These are phyloP conservation scores for Penicillium paradoxum DNA, from an alignment of 495 filamentous ascomycete genomes.

Conservation along the genomic window DNA sequence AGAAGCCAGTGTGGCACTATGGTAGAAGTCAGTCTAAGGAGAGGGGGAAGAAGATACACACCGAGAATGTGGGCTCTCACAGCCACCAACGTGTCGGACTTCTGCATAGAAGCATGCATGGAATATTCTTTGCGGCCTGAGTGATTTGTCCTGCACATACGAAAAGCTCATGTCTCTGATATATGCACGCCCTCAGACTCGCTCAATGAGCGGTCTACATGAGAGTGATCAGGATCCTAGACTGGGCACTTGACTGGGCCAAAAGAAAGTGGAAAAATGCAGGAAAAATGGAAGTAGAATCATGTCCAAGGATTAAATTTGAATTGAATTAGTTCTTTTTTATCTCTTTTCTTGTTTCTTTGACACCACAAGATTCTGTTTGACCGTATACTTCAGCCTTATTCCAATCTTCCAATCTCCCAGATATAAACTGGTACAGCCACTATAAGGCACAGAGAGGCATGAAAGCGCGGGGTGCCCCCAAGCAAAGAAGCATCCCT, in stretches of 20 bases:
- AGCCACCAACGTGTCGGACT: constrained; percentile 22
- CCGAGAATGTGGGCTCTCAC: constrained; percentile 8
- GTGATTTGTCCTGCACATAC: not conserved
- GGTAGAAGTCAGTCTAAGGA: constrained; percentile 3
- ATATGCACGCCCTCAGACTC: not conserved
- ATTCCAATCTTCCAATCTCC: not conserved
- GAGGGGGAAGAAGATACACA: constrained; percentile 1
- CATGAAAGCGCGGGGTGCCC: not conserved
- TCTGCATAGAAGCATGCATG: constrained; percentile 40
- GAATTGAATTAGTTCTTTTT: not conserved
- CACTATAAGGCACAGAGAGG: not conserved
- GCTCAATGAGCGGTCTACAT: constrained; percentile 10
- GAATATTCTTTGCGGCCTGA: constrained; percentile 31
- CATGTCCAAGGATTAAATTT: not conserved
- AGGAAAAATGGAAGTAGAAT: not conserved
- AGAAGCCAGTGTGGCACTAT: constrained; percentile 13
- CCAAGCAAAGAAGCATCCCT: not conserved
- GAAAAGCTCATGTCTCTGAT: constrained; percentile 2
- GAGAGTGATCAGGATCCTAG: not conserved
- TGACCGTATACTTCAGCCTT: not conserved
- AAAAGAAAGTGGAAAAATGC: not conserved
- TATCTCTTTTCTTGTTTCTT: not conserved
- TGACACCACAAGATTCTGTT: not conserved
- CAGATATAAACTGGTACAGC: not conserved
- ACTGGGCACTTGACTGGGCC: not conserved